Base-by-base conservation (phyloP, 768 basidiomycete genomes). In the Lactarius sp. region DNA sequence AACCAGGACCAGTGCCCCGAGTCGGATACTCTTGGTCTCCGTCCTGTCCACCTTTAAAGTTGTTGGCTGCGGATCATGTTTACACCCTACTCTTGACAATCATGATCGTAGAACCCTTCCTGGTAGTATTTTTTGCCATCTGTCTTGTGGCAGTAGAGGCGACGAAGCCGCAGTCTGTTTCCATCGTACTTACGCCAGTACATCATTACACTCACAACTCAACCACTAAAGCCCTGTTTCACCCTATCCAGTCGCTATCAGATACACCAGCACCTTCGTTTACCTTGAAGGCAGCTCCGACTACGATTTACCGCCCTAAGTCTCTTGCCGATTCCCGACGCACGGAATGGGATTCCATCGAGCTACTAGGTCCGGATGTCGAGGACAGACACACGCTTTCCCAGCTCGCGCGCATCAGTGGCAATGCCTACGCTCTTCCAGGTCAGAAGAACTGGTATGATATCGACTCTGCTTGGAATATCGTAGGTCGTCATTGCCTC, bases 371-470 rank as follows among this genome's bases (percentile, higher is more conserved):
- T 4, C 96, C 96, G 0, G 88, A 97, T 71, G 74, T 94, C 16
- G 80, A 82, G 62, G 90, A 96, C 72, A 76, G 80, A 57, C 86
- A 89, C 69, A 97, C 94, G 0, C 76, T 98, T 6, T 79, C 81
- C 2, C 87, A 93, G 71, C 80, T 98, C 34, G 94, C 90, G 8
- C 73, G 90, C 62, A 95, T 98, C 88, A 80, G 87, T 10, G 90
- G 86, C 41, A 92, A 98, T 71, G 95, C 96, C 1, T 98, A 98
- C 75, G 83, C 87, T 12, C 72, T 84, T 36, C 88, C 90, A 16
- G 83, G 85, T 6, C 75, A 78, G 69, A 80, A 77, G 55, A 86
- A 85, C 55, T 97, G 94, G 95, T 95, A 89, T 68, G 87, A 92
- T 37, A 74, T 93, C 3, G 90, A 89, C 69, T 71, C 74, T 3